Evolutionary conservation across 257 asterid genomes (phyloP).

Genomic region (Salvia rosmarinus): DNA sequence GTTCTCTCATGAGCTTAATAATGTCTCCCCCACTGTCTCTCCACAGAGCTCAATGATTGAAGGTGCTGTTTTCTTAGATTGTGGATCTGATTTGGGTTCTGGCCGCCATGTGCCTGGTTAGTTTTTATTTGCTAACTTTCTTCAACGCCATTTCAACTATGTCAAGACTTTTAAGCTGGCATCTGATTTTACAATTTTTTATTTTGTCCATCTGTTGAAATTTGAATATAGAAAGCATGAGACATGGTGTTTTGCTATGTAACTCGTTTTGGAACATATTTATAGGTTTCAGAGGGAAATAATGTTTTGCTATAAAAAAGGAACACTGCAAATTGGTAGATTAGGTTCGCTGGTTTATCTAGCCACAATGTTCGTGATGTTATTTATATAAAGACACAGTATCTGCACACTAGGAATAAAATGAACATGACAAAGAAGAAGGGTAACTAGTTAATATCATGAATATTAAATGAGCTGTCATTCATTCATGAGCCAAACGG

Average conservation of each 20-base stretch:
- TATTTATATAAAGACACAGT: not conserved
- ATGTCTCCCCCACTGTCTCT: not conserved
- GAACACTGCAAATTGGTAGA: not conserved
- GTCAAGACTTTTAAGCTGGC: not conserved
- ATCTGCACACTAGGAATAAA: not conserved
- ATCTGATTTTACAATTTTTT: not conserved
- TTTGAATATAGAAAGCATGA: slow-evolving; percentile 7
- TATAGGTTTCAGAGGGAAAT: not conserved
- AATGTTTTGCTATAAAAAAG: not conserved
- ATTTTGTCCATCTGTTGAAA: not conserved
- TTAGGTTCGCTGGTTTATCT: not conserved
- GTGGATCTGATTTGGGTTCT: slow-evolving; percentile 92
- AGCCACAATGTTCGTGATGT: not conserved
- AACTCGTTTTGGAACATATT: not conserved
- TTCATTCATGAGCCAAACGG: no score
- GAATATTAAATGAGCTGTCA: no score
- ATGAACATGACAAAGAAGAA: no score
- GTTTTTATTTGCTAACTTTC: slow-evolving; percentile 39
- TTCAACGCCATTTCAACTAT: slow-evolving; percentile 3
- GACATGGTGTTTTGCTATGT: not conserved
- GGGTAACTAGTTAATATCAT: no score
- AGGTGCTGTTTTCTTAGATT: slow-evolving; percentile 83
- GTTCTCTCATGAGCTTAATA: slow-evolving; percentile 21
- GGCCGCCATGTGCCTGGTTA: slow-evolving; percentile 93
- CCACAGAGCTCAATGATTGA: slow-evolving; percentile 75